Conservation (phyloP, 225 moss, liverwort and hornwort species). For the Thuidium tamariscinum region DNA sequence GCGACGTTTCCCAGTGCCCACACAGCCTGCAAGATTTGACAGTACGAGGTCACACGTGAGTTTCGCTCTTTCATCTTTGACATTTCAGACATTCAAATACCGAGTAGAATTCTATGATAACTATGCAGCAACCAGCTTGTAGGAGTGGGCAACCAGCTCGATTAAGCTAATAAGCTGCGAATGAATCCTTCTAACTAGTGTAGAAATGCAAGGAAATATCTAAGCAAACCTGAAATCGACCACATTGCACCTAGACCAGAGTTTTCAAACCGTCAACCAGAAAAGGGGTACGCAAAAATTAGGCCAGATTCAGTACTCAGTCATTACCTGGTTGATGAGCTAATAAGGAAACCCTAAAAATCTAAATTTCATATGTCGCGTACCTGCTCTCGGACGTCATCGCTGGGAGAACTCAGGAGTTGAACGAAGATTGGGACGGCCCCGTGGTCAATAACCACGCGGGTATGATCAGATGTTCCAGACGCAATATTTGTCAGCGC, state of each 20-base stretch:
- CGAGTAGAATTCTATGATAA: background rate
- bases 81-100: background rate
- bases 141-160: background rate
- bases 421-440: slow-evolving; percentile 87
- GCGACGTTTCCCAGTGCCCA: slow-evolving; percentile 91
- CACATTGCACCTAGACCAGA: background rate
- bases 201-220: background rate
- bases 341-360: background rate
- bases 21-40: slow-evolving; percentile 44
- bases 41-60: background rate
- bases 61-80: background rate
- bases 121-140: background rate
- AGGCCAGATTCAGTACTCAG: background rate
- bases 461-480: slow-evolving; percentile 77
- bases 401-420: slow-evolving; percentile 64
- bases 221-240: background rate
- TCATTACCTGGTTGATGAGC: background rate
- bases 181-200: background rate
- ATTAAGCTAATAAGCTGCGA: background rate
- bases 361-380: background rate
- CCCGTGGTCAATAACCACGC: slow-evolving; percentile 80
- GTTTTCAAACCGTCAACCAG: background rate
- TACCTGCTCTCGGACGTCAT: slow-evolving; percentile 88
- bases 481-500: slow-evolving; percentile 88
- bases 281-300: background rate